phyloP scores from a whole-genome alignment of 208 protist genomes.

The Trypanosoma avium region DNA sequence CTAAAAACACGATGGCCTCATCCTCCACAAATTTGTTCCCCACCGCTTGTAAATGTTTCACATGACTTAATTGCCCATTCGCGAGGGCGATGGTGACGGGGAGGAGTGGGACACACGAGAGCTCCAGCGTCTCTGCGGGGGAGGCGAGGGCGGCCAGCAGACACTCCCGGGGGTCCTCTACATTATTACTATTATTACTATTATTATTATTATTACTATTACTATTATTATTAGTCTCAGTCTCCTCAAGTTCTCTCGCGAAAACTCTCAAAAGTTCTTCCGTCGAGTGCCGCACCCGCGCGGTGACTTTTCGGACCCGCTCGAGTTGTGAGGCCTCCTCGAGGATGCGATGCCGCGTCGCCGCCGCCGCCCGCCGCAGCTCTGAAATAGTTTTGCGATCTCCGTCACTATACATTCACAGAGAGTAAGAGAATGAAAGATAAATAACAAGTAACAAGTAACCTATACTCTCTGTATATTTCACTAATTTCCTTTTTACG shows the following conservation, averaged over 20 bases:
- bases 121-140: conserved; percentile 59
- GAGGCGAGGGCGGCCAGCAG: too few relatives aligned
- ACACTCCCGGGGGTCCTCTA: too few relatives aligned
- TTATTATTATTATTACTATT: too few relatives aligned
- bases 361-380: conserved; percentile 72
- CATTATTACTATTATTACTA: too few relatives aligned
- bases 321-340: conserved; percentile 71
- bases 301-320: conserved; percentile 56
- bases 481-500: too few relatives aligned
- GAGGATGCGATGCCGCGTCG: conserved; percentile 54
- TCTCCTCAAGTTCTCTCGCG: conserved; percentile 58
- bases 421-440: too few relatives aligned
- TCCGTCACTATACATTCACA: conserved; percentile 88
- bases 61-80: conserved; percentile 69
- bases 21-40: conserved; percentile 67
- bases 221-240: too few relatives aligned
- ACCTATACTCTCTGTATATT: too few relatives aligned
- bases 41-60: conserved; percentile 54
- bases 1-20: conserved; percentile 69
- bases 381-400: conserved; percentile 84
- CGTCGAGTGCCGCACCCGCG: conserved; percentile 68
- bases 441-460: too few relatives aligned
- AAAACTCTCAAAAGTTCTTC: conserved; percentile 84
- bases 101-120: conserved; percentile 67
- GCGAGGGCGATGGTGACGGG: conserved; percentile 70